Conservation (phyloP, 2,329 filamentous ascomycete species). For the Malbranchea cinnamomea region DNA sequence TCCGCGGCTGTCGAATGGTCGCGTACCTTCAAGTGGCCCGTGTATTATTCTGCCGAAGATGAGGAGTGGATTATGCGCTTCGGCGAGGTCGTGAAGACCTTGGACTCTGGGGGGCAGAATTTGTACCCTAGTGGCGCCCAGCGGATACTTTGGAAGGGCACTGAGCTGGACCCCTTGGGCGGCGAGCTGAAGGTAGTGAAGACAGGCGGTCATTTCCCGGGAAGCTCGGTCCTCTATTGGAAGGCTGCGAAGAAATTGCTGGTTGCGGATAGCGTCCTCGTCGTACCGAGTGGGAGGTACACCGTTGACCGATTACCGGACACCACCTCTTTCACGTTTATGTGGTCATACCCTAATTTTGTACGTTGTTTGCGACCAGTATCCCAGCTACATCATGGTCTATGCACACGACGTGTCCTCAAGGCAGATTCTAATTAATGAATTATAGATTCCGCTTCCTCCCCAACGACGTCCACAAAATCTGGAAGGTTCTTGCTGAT, state of each 20-base stretch:
- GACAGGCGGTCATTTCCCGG: conserved; percentile 66
- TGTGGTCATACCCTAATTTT: conserved; percentile 61
- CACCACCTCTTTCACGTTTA: conserved; percentile 47
- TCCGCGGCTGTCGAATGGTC: conserved; percentile 64
- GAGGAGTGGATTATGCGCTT: conserved; percentile 43
- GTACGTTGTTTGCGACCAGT: conserved; percentile 7
- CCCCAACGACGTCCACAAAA: conserved; percentile 47
- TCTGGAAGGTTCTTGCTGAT: conserved; percentile 52
- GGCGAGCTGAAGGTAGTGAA: conserved; percentile 34
- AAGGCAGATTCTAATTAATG: too few relatives aligned
- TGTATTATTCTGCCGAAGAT: conserved; percentile 56
- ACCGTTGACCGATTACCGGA: conserved; percentile 22
- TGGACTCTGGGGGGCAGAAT: conserved; percentile 17
- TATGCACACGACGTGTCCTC: too few relatives aligned
- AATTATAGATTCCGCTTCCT: conserved; percentile 52
- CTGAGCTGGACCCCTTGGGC: conserved; percentile 24
- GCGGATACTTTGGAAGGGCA: conserved; percentile 18
- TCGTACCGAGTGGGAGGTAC: conserved; percentile 38
- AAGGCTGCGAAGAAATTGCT: conserved; percentile 47
- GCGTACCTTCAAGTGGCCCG: conserved; percentile 48
- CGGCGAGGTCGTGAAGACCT: conserved; percentile 24
- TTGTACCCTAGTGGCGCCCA: conserved; percentile 3
- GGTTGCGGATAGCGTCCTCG: conserved; percentile 63
- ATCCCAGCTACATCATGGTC: conserved; percentile 2
- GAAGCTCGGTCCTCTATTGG: conserved; percentile 53